These are phyloP conservation scores for Adiantum capillusveneris DNA, from an alignment of 75 land plant genomes.

Conservation along the genomic window DNA sequence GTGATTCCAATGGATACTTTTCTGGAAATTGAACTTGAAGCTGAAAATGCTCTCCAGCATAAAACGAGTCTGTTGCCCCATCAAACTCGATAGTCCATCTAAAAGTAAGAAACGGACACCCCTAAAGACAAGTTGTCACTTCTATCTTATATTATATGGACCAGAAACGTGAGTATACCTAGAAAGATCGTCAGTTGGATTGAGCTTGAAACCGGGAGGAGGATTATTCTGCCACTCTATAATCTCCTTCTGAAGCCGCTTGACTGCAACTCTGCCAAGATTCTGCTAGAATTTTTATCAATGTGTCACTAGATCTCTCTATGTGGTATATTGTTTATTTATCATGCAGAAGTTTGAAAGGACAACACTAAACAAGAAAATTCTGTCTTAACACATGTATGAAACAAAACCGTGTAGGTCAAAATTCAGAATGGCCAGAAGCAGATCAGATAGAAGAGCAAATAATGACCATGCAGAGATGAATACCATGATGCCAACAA, in stretches of 20 bases:
- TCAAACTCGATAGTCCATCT: slow-evolving; percentile 22
- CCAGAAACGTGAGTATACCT: background rate
- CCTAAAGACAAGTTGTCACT: background rate
- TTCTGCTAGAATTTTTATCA: slow-evolving; percentile 1
- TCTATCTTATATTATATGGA: background rate
- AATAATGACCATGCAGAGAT: no score
- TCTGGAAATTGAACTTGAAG: slow-evolving; percentile 23
- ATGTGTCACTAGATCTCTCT: no score
- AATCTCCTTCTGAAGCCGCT: slow-evolving; percentile 14
- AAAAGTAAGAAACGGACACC: background rate
- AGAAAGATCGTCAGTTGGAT: slow-evolving; percentile 9
- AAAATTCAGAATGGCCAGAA: no score
- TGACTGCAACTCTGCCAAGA: slow-evolving; percentile 14
- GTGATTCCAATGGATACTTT: slow-evolving; percentile 30
- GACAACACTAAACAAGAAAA: no score
- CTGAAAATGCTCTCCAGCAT: slow-evolving; percentile 15
- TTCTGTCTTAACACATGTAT: no score
- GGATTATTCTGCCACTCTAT: slow-evolving; percentile 14
- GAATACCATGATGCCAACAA: no score
- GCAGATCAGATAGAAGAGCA: no score
- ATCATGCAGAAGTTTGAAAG: no score
- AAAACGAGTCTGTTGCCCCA: slow-evolving; percentile 27
- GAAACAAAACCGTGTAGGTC: no score
- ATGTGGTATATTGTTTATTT: no score
- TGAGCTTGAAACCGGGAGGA: slow-evolving; percentile 17